These are phyloP conservation scores for Alnus glutinosa DNA, from an alignment of 306 rosid species.

Conservation along the genomic window DNA sequence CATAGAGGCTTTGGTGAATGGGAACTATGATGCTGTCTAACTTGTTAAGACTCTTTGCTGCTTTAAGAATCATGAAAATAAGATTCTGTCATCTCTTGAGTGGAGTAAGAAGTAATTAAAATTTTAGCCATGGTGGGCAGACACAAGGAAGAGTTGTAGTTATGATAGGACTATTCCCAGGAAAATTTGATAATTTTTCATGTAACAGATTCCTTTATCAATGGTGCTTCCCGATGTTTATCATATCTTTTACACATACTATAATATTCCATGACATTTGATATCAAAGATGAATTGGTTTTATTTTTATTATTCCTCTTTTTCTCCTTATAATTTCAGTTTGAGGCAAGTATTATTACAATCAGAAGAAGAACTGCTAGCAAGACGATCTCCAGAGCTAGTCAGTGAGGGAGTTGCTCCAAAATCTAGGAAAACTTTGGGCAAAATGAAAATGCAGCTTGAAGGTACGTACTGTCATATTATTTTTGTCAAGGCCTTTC, in stretches of 20 bases:
- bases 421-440: slow-evolving; percentile 21
- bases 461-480: background rate
- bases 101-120: background rate
- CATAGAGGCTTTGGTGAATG: background rate
- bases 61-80: slow-evolving; percentile 1
- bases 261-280: background rate
- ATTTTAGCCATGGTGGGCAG: background rate
- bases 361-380: slow-evolving; percentile 40
- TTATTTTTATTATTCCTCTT: background rate
- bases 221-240: background rate
- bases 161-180: background rate
- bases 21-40: background rate
- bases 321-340: slow-evolving; percentile 15
- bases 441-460: slow-evolving; percentile 41
- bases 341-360: slow-evolving; percentile 35
- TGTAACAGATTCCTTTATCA: background rate
- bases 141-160: background rate
- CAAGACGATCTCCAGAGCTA: slow-evolving; percentile 26
- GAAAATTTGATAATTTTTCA: background rate
- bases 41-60: background rate
- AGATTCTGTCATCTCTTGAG: background rate
- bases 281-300: background rate
- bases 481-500: background rate
- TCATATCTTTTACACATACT: background rate
- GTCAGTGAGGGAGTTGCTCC: slow-evolving; percentile 25